These are phyloP conservation scores for Suhomyces maxii DNA, from an alignment of 1,139 yeast species.

Conservation along the genomic window DNA sequence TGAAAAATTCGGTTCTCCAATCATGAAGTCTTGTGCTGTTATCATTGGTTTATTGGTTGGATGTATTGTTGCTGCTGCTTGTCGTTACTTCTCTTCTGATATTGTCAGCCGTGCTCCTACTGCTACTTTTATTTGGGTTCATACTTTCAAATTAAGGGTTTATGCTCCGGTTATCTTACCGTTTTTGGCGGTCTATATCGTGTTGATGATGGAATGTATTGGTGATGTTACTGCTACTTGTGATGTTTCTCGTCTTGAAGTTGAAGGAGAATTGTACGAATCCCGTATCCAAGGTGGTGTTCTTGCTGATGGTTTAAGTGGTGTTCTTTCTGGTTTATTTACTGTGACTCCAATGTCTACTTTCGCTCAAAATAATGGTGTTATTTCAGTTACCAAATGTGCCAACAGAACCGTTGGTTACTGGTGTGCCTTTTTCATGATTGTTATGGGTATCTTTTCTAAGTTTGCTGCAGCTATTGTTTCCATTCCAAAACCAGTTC, in stretches of 20 bases:
- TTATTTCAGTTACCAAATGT: conserved; percentile 84
- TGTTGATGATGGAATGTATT: conserved; percentile 85
- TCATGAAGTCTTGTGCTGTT: conserved; percentile 91
- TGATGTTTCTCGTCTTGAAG: conserved; percentile 82
- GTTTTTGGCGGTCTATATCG: conserved; percentile 75
- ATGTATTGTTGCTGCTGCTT: conserved; percentile 88
- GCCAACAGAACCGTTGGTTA: conserved; percentile 85
- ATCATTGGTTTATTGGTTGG: conserved; percentile 81
- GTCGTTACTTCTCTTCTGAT: conserved; percentile 69
- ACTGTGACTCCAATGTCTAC: conserved; percentile 84
- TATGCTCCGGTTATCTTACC: conserved; percentile 87
- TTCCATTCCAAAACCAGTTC: conserved; percentile 78
- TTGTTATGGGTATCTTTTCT: conserved; percentile 83
- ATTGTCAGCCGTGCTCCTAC: conserved; percentile 71
- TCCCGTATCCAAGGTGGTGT: conserved; percentile 91
- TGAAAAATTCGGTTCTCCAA: conserved; percentile 91
- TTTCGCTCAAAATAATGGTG: conserved; percentile 94
- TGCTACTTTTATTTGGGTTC: conserved; percentile 83
- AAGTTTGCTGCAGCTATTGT: conserved; percentile 89
- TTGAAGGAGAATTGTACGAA: conserved; percentile 78
- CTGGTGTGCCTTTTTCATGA: conserved; percentile 82
- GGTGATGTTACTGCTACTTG: conserved; percentile 93
- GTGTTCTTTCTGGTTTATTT: conserved; percentile 69
- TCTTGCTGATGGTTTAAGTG: conserved; percentile 75
- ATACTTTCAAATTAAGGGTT: conserved; percentile 70